Percentiles rank a stretch among this genome's conserved stretches.
These are phyloP conservation scores for Fistulinella prunicolor DNA, from an alignment of 768 basidiomycete species.

Conservation along the genomic window DNA sequence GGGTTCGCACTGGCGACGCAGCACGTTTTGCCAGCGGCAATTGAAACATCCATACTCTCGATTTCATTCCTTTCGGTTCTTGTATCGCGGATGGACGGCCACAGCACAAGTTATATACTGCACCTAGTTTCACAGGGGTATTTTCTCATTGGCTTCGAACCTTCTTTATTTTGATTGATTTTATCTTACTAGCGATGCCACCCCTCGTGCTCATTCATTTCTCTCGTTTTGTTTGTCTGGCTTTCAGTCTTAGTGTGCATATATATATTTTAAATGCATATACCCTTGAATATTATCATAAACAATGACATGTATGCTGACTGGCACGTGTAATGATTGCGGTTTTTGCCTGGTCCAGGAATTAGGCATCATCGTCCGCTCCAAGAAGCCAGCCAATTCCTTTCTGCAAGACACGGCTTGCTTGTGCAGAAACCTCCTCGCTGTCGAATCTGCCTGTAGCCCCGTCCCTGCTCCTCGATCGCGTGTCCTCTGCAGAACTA, in stretches of 20 bases:
- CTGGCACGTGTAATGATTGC: slow-evolving; percentile 13
- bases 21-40: slow-evolving; percentile 56
- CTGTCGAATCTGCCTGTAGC: slow-evolving; percentile 43
- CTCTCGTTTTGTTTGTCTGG: slow-evolving; percentile 28
- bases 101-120: slow-evolving; percentile 10
- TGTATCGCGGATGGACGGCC: slow-evolving; percentile 17
- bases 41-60: slow-evolving; percentile 19
- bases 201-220: slow-evolving; percentile 13
- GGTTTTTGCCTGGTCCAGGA: not conserved
- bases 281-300: slow-evolving; percentile 18
- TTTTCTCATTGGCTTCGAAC: slow-evolving; percentile 1
- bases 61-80: slow-evolving; percentile 8
- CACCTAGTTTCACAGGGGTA: slow-evolving; percentile 12
- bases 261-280: slow-evolving; percentile 20
- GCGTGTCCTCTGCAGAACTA: slow-evolving; percentile 16
- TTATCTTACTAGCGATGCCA: slow-evolving; percentile 29
- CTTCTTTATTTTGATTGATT: slow-evolving; percentile 25
- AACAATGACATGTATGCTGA: slow-evolving; percentile 14
- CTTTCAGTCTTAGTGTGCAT: slow-evolving; percentile 24
- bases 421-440: slow-evolving; percentile 70
- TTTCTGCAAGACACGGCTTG: slow-evolving; percentile 75
- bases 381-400: slow-evolving; percentile 98
- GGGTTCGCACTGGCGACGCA: slow-evolving; percentile 63
- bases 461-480: slow-evolving; percentile 39
- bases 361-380: slow-evolving; percentile 52